phyloP scores from a whole-genome alignment of 139 green algal species.

The Chlamydomonas sp. region DNA sequence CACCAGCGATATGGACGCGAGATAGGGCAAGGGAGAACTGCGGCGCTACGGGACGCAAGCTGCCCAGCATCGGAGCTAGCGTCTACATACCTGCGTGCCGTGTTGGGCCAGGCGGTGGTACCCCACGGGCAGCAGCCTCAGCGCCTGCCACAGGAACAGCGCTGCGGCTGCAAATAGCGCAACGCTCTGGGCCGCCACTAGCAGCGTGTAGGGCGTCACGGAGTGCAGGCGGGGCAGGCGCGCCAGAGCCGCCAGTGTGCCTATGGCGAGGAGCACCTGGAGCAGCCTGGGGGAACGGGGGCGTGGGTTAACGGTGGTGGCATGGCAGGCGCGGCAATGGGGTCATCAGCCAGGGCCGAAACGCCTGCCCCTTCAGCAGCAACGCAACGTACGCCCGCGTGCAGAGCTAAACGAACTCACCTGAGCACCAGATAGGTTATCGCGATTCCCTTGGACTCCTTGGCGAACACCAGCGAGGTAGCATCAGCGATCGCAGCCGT shows the following conservation, averaged over 20 bases:
- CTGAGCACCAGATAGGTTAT: background rate
- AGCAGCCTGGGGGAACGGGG: background rate
- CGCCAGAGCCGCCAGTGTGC: background rate
- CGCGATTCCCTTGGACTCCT: too few species aligned
- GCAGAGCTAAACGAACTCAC: background rate
- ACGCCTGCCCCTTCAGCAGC: too few species aligned
- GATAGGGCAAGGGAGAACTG: too few species aligned
- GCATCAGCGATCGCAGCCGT: too few species aligned
- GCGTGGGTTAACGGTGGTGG: too few species aligned
- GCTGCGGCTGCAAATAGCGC: background rate
- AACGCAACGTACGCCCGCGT: too few species aligned
- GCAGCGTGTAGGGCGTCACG: conserved; percentile 1
- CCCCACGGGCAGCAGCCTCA: background rate
- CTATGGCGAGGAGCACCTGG: background rate
- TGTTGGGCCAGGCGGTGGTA: background rate
- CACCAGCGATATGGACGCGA: too few species aligned
- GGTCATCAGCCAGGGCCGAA: background rate
- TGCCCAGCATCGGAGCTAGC: too few species aligned
- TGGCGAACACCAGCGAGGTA: too few species aligned
- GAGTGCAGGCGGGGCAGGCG: background rate
- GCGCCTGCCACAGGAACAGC: conserved; percentile 18
- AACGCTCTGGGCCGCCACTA: background rate
- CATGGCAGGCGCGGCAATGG: background rate
- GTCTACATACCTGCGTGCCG: background rate
- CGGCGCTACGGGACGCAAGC: too few species aligned